Conservation (phyloP, 371 early-diverging fungal species). For the Basidiobolus meristosporus region DNA sequence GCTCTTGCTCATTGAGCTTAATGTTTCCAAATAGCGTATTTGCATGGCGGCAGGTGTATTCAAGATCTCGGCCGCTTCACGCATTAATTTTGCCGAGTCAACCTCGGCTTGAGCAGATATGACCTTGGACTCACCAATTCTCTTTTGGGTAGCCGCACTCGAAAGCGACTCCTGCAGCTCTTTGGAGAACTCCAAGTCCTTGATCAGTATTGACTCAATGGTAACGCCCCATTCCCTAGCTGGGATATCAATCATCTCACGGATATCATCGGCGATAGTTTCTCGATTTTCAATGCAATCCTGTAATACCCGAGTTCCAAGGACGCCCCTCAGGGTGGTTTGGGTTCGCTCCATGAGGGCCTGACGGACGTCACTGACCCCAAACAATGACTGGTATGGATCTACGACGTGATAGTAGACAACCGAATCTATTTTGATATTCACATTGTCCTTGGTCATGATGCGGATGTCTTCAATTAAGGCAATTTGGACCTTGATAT, state of each 20-base stretch:
- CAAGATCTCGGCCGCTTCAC: too few relatives aligned
- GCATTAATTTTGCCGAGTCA: too few relatives aligned
- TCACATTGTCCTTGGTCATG: too few relatives aligned
- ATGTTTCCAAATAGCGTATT: too few relatives aligned
- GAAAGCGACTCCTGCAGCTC: slow-evolving; percentile 69
- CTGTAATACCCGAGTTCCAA: slow-evolving; percentile 36
- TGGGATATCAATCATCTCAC: slow-evolving; percentile 31
- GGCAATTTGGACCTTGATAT: slow-evolving; percentile 13
- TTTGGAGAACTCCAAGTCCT: slow-evolving; percentile 54
- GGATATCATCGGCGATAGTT: slow-evolving; percentile 34
- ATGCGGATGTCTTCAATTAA: too few relatives aligned
- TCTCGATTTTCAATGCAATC: slow-evolving; percentile 80
- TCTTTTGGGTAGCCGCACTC: too few relatives aligned
- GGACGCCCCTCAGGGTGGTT: slow-evolving; percentile 51
- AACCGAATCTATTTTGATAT: too few relatives aligned
- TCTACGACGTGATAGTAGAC: slow-evolving; percentile 70
- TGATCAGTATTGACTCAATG: slow-evolving; percentile 67
- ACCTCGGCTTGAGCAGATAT: too few relatives aligned
- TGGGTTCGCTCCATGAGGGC: slow-evolving; percentile 65
- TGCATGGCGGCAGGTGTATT: too few relatives aligned
- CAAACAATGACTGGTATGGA: slow-evolving; percentile 59
- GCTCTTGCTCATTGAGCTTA: slow-evolving; percentile 41
- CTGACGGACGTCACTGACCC: slow-evolving; percentile 44
- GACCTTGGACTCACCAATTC: too few relatives aligned
- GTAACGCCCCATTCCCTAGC: slow-evolving; percentile 67